A percentile compares a stretch with the other conserved stretches of the same genome.
These are phyloP conservation scores for Rhizopogon vesiculosus DNA, from an alignment of 768 basidiomycete species.

Conservation along the genomic window DNA sequence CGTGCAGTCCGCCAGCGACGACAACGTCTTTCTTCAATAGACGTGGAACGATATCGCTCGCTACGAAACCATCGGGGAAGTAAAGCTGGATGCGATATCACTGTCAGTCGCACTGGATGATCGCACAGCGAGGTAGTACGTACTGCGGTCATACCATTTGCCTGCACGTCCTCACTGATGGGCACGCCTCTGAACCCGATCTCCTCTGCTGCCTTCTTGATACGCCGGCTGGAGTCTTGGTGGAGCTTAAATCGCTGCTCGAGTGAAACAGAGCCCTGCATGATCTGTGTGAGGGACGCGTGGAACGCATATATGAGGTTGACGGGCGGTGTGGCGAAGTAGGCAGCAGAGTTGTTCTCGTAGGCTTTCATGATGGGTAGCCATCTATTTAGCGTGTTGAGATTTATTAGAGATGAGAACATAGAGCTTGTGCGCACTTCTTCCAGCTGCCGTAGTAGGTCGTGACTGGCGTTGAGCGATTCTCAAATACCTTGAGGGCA, in stretches of 20 bases:
- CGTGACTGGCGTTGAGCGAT: conserved; percentile 57
- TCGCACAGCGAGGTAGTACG: conserved; percentile 10
- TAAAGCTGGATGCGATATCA: conserved; percentile 47
- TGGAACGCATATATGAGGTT: conserved; percentile 92
- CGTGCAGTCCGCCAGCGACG: conserved; percentile 86
- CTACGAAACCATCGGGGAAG: conserved; percentile 76
- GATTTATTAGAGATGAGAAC: neutral
- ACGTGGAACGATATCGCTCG: conserved; percentile 72
- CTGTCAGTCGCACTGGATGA: neutral
- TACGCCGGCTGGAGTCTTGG: conserved; percentile 54
- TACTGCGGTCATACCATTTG: conserved; percentile 95
- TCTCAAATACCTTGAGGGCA: conserved; percentile 47
- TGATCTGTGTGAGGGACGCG: conserved; percentile 74
- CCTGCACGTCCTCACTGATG: conserved; percentile 52
- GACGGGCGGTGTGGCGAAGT: conserved; percentile 95
- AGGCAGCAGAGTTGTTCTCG: conserved; percentile 73
- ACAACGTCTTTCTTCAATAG: conserved; percentile 70
- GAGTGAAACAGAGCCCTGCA: conserved; percentile 55
- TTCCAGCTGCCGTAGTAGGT: conserved; percentile 92
- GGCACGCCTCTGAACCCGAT: conserved; percentile 79
- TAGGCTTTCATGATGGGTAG: conserved; percentile 93
- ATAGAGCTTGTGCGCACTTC: conserved; percentile 41
- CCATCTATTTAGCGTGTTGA: conserved; percentile 47
- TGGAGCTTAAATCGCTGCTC: conserved; percentile 78
- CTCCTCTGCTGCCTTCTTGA: conserved; percentile 61